These are phyloP conservation scores for Wickerhamomyces silvicola DNA, from an alignment of 805 yeast species.

Conservation along the genomic window DNA sequence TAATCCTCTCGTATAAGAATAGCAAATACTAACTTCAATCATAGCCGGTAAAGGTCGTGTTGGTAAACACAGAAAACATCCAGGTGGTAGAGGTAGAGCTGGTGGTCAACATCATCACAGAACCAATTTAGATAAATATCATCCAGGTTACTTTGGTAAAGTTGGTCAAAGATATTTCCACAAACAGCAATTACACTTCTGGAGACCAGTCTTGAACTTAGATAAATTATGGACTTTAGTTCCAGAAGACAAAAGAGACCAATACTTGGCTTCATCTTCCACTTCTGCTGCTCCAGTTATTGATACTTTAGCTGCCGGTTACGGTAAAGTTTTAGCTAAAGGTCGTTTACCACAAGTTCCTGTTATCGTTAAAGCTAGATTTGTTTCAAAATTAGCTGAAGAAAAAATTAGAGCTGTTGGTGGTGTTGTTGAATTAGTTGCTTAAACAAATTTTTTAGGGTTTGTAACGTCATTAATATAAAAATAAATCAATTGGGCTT, in stretches of 20 bases:
- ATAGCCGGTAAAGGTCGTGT: conserved; percentile 99
- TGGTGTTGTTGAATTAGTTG: conserved; percentile 99
- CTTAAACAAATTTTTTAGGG: conserved; percentile 52
- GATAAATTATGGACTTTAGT: conserved; percentile 98
- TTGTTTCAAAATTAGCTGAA: conserved; percentile 98
- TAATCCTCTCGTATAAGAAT: not conserved
- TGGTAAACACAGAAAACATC: conserved; percentile 99
- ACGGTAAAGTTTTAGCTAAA: conserved; percentile 99
- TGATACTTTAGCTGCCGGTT: conserved; percentile 98
- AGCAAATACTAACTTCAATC: conserved; percentile 20
- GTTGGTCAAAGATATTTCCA: conserved; percentile 99
- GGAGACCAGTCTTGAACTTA: conserved; percentile 97
- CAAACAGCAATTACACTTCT: conserved; percentile 88
- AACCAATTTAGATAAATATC: conserved; percentile 99
- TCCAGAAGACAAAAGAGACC: conserved; percentile 90
- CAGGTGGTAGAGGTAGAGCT: conserved; percentile 99
- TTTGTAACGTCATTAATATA: too few relatives aligned
- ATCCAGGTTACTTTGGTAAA: conserved; percentile 99
- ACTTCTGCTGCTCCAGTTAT: conserved; percentile 95
- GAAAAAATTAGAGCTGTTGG: conserved; percentile 99
- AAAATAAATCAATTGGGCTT: too few relatives aligned
- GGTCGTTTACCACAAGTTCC: conserved; percentile 98
- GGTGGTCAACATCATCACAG: conserved; percentile 99
- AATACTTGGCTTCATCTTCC: conserved; percentile 78
- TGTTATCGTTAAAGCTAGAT: conserved; percentile 98